phyloP scores from a whole-genome alignment of 768 basidiomycete genomes.

The Lyophyllum shimeji region DNA sequence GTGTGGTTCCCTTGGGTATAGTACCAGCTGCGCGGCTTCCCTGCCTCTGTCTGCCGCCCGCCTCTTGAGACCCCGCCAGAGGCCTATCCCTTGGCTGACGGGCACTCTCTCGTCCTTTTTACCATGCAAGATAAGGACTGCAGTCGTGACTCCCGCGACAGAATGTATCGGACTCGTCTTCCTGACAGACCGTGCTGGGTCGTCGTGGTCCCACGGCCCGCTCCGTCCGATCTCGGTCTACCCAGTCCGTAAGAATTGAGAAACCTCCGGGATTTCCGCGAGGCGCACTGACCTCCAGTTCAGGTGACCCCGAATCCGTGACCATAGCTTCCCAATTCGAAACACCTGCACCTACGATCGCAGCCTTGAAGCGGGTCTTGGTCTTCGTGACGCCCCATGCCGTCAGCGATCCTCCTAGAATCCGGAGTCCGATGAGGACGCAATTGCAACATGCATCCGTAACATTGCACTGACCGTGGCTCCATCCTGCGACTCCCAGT shows the following conservation, averaged over 20 bases:
- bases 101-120: conserved; percentile 54
- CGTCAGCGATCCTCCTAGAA: conserved; percentile 30
- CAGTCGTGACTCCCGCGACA: conserved; percentile 40
- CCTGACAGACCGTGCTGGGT: conserved; percentile 12
- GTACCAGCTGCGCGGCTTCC: conserved; percentile 28
- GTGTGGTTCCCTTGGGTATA: conserved; percentile 35
- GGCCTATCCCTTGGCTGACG: conserved; percentile 31
- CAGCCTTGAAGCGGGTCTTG: conserved; percentile 34
- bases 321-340: conserved; percentile 38
- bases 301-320: conserved; percentile 33
- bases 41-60: conserved; percentile 27
- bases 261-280: conserved; percentile 1
- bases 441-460: neutral
- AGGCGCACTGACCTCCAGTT: conserved; percentile 28
- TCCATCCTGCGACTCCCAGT: conserved; percentile 35
- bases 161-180: conserved; percentile 31
- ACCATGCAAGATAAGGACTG: conserved; percentile 50
- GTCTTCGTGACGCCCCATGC: conserved; percentile 36
- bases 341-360: conserved; percentile 33
- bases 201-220: conserved; percentile 29
- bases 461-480: conserved; percentile 26
- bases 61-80: conserved; percentile 31
- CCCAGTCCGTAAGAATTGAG: neutral
- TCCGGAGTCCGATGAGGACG: neutral
- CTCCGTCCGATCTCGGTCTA: conserved; percentile 30